Base-by-base conservation (phyloP, 106 monocot genomes). In the Chionographis japonica region DNA sequence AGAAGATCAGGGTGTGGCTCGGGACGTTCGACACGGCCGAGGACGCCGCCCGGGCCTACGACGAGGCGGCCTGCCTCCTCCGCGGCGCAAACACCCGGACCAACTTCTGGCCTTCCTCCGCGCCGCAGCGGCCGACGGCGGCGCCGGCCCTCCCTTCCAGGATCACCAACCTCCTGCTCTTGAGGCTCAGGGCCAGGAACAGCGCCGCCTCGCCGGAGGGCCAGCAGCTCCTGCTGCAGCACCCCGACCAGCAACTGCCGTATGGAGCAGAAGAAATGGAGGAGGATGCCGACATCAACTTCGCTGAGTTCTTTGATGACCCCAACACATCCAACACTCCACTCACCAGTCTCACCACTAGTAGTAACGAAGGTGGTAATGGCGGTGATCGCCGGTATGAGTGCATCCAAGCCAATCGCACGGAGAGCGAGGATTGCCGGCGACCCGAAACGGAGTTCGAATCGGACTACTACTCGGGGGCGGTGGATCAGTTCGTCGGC, bases 21-120 rank as follows among this genome's bases (percentile, higher is more conserved):
- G 81, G 81, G 6, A 81, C 81, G 61, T 81, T 81, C 51, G 81
- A 81, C 61, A 81, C 81, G 10, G 81, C 81, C 0, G 81, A 81
- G 62, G 62, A 41, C 6, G 73, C 73, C 3, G 73, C 73, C 4
- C 41, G 63, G 17, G 73, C 73, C 12, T 73, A 73, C 27, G 73
- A 73, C 27, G 73, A 63, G 63, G 73, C 73, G 15, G 73, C 73
- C 64, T 73, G 73, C 56, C 55, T 73, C n/a, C 73, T 73, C 36
- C 63, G 73, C 14, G 73, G 73, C 1, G 64, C 73, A 13, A 73
- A 64, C 64, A 73, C 73, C 2, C 52, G 73, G 7, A 73, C 73
- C 40, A 73, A 73, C 63, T 73, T 73, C 64, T 73, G 73, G 73
- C 64, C 73, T 4, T 61, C 40, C 43, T 74, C 55, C 1, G 6